Evolutionary conservation across 495 filamentous ascomycete genomes (phyloP).

Genomic region (Penicillium lagena): DNA sequence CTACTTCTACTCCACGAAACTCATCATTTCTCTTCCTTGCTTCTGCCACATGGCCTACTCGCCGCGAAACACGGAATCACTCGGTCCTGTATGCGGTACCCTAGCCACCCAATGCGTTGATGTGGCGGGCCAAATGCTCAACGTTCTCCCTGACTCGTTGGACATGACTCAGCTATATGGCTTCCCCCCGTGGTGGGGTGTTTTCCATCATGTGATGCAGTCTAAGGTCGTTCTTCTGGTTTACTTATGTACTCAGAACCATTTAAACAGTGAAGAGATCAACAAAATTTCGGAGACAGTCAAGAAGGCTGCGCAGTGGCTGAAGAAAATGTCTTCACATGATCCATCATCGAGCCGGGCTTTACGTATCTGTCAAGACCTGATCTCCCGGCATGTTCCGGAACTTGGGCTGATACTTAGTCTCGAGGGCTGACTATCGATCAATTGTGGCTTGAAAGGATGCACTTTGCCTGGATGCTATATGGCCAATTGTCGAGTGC

Average conservation of each 20-base stretch:
- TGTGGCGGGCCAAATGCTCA: not conserved
- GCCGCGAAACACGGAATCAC: conserved; percentile 24
- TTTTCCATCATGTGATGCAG: not conserved
- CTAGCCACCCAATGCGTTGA: not conserved
- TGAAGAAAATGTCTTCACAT: not conserved
- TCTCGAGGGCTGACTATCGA: no score
- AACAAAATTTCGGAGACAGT: no score
- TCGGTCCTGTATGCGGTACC: not conserved
- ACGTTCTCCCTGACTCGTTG: conserved; percentile 19
- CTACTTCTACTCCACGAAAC: conserved; percentile 46
- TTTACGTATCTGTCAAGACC: no score
- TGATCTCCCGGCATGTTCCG: no score
- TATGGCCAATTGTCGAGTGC: no score
- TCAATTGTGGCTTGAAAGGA: no score
- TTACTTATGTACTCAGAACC: not conserved
- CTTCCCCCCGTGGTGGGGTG: not conserved
- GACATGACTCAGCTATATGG: not conserved
- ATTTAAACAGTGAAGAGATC: not conserved
- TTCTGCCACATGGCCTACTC: conserved; percentile 33
- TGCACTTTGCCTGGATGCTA: no score
- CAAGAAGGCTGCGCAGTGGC: not conserved
- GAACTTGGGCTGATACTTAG: no score
- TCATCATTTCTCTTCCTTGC: conserved; percentile 52
- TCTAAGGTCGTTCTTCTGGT: not conserved
- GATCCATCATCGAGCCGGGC: no score